Base-by-base conservation (phyloP, 2,329 filamentous ascomycete genomes). In the Diaporthe eres region DNA sequence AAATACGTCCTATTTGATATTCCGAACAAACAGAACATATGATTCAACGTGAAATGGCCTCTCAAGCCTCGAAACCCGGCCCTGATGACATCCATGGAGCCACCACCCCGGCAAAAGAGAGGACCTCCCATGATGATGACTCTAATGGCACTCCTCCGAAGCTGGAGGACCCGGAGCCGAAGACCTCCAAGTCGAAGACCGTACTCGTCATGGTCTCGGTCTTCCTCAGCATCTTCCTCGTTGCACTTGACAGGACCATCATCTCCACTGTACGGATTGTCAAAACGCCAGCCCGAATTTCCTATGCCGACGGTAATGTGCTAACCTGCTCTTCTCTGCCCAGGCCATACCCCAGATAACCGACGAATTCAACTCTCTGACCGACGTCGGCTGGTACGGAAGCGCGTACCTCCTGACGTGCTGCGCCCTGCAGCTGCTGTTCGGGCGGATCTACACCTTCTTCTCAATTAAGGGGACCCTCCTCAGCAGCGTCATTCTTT, bases 281-380 rank as follows among this genome's bases (percentile, higher is more conserved):
- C 1, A 31, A 19, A 31, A 31, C 5, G 25, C n/a, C n/a, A n/a
- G n/a, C 39, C 63, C 37, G 10, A 39, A 19, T 31, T 19, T 28
- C 0, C 37, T 3, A 17, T 34, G 12, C 28, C 17, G 1, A 10
- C 1, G 34, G n/a, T 22, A 25, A 17, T 8, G 5, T 47, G 5
- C 25, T 55, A 5, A 55, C 53, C 6, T 47, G 19, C 25, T 55
- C n/a, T 44, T 1, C 2, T 19, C 42, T 44, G 42, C 25, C 28
- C 17, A 75, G 65, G 79, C 79, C 7, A 79, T 80, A 44, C 79
- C 78, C 13, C 73, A 74, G 65, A 79, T 80, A 51, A 80, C 77
- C n/a, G 74, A 80, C 74, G 76, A 77, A 28, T 80, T 76, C 68
- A 88, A 77, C 31, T 79, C 78, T 17, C 74, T 79, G 7, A 37